Conservation (phyloP, 2,329 filamentous ascomycete species). For the Nothopassalora personata region DNA sequence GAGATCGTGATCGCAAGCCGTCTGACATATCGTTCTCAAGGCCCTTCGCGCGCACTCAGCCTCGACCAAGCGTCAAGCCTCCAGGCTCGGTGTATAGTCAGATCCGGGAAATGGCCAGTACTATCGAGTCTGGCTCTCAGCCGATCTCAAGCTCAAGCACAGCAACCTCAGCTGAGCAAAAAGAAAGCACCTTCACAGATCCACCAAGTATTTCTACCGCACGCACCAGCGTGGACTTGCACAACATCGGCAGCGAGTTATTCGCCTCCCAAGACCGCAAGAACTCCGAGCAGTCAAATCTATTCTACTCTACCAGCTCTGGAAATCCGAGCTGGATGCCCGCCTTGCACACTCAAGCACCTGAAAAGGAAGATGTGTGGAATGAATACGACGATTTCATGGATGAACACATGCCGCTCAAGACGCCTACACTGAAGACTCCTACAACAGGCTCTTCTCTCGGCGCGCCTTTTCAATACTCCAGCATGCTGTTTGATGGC, state of each 20-base stretch:
- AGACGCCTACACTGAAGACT: slow-evolving; percentile 46
- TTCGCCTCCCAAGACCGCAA: slow-evolving; percentile 69
- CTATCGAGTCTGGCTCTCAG: slow-evolving; percentile 24
- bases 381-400: slow-evolving; percentile 88
- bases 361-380: slow-evolving; percentile 79
- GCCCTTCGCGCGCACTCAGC: slow-evolving; percentile 58
- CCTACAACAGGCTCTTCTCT: slow-evolving; percentile 46
- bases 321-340: slow-evolving; percentile 46
- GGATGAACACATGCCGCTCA: slow-evolving; percentile 58
- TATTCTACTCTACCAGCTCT: slow-evolving; percentile 55
- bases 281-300: slow-evolving; percentile 59
- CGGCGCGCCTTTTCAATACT: slow-evolving; percentile 48
- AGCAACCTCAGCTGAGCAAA: slow-evolving; percentile 12
- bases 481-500: slow-evolving; percentile 46
- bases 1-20: slow-evolving; percentile 57
- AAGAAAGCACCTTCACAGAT: slow-evolving; percentile 20
- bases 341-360: slow-evolving; percentile 12
- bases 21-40: slow-evolving; percentile 79
- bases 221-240: slow-evolving; percentile 23
- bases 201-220: slow-evolving; percentile 21
- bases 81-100: slow-evolving; percentile 27
- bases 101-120: slow-evolving; percentile 32
- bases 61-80: slow-evolving; percentile 29
- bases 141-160: slow-evolving; percentile 27
- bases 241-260: slow-evolving; percentile 52